These are phyloP conservation scores for Hypoxylon sp. DNA, from an alignment of 2,329 filamentous ascomycete species.

Conservation along the genomic window DNA sequence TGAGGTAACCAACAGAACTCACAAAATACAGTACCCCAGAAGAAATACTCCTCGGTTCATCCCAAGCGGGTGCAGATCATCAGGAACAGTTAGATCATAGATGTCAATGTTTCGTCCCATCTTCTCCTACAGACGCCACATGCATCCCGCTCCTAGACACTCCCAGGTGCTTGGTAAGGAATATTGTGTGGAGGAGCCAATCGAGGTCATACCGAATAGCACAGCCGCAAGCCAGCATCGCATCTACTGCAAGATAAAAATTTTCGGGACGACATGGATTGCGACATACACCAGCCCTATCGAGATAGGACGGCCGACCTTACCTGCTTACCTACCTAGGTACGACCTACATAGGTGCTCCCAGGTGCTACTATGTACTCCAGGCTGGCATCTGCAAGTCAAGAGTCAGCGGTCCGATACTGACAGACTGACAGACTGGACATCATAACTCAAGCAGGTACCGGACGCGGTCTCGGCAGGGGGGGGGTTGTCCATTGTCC, in stretches of 20 bases:
- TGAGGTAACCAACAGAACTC: conserved; percentile 28
- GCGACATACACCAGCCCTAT: conserved; percentile 32
- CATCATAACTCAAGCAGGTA: conserved; percentile 18
- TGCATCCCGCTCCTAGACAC: conserved; percentile 36
- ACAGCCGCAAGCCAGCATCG: conserved; percentile 30
- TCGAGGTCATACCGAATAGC: conserved; percentile 34
- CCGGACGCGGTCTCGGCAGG: too few species aligned
- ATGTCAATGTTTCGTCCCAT: conserved; percentile 23
- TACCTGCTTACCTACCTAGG: too few species aligned
- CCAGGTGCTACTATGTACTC: too few species aligned
- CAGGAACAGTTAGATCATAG: too few species aligned
- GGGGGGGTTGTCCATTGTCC: conserved; percentile 20
- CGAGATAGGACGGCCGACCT: conserved; percentile 28
- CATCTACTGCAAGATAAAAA: conserved; percentile 23
- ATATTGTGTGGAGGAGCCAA: conserved; percentile 37
- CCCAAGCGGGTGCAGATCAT: conserved; percentile 27
- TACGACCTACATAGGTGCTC: too few species aligned
- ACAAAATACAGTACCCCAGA: too few species aligned
- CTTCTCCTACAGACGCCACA: conserved; percentile 37
- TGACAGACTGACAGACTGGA: too few species aligned
- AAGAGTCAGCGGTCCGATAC: conserved; percentile 35
- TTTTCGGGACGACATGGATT: conserved; percentile 29
- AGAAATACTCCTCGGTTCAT: conserved; percentile 2
- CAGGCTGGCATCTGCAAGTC: conserved; percentile 35
- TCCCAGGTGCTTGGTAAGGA: conserved; percentile 31